Percentiles rank a stretch among this genome's conserved stretches.
phyloP scores from a whole-genome alignment of 169 alveolate genomes.

The Toxoplasma gondii region DNA sequence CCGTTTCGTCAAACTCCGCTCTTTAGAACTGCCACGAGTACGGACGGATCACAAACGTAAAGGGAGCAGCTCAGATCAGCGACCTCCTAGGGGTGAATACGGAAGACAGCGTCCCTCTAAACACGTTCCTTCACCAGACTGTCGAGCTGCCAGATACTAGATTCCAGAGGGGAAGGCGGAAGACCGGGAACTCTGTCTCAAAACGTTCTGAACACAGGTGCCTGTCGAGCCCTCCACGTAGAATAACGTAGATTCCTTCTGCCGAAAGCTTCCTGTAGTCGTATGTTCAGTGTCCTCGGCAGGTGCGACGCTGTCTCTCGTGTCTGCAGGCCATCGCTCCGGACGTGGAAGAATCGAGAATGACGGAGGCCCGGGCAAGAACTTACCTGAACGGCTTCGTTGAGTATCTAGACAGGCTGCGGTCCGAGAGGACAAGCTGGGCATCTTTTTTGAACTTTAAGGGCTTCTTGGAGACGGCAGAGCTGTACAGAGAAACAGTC shows the following conservation, averaged over 20 bases:
- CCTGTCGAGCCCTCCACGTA: too few relatives aligned
- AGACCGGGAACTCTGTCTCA: too few relatives aligned
- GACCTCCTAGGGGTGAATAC: too few relatives aligned
- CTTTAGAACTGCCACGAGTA: constrained; percentile 11
- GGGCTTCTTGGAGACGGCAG: constrained; percentile 51
- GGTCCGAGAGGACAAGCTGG: constrained; percentile 44
- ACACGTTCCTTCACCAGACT: too few relatives aligned
- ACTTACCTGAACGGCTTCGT: constrained; percentile 14
- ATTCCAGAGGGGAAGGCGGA: too few relatives aligned
- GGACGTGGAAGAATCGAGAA: neutral
- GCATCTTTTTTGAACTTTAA: constrained; percentile 31
- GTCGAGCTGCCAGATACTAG: too few relatives aligned
- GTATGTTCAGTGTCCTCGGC: too few relatives aligned
- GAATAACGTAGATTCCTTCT: neutral
- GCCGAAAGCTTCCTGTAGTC: neutral
- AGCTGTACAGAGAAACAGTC: constrained; percentile 39
- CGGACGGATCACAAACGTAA: neutral
- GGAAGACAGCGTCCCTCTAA: too few relatives aligned
- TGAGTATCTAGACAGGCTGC: constrained; percentile 46
- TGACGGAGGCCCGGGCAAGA: neutral
- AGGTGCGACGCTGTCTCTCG: too few relatives aligned
- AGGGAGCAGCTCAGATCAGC: too few relatives aligned
- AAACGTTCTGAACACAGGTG: too few relatives aligned
- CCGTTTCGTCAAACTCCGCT: constrained; percentile 58
- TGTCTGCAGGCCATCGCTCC: neutral